A percentile compares a stretch with the other conserved stretches of the same genome.
Evolutionary conservation across 169 alveolate genomes (phyloP).

Genomic region (Plasmodium vinckei): DNA sequence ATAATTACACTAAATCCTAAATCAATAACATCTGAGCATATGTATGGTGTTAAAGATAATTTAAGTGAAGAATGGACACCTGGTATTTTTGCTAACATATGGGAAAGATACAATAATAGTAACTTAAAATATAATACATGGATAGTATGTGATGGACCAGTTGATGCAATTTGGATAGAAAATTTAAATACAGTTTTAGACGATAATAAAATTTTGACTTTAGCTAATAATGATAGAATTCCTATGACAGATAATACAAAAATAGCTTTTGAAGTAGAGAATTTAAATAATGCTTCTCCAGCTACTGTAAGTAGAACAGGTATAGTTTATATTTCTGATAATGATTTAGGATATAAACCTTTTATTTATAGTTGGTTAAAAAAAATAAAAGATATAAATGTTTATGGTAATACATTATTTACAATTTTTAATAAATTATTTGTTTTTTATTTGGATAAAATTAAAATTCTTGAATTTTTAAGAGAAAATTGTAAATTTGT

Average conservation of each 20-base stretch:
- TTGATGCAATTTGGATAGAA: slow-evolving; percentile 99
- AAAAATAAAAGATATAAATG: slow-evolving; percentile 87
- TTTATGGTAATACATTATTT: slow-evolving; percentile 57
- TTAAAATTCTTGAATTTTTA: slow-evolving; percentile 74
- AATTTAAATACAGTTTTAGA: slow-evolving; percentile 98
- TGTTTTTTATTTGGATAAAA: slow-evolving; percentile 75
- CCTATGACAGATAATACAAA: slow-evolving; percentile 90
- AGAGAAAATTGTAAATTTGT: slow-evolving; percentile 87
- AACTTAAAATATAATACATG: slow-evolving; percentile 95
- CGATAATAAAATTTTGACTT: slow-evolving; percentile 97
- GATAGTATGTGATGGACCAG: slow-evolving; percentile 99
- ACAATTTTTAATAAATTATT: slow-evolving; percentile 69
- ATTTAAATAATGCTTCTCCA: slow-evolving; percentile 96
- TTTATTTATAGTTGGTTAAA: slow-evolving; percentile 95
- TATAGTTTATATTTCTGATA: slow-evolving; percentile 97
- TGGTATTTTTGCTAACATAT: slow-evolving; percentile 79
- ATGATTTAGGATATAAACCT: slow-evolving; percentile 88
- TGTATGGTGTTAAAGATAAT: slow-evolving; percentile 92
- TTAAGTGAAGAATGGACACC: slow-evolving; percentile 97
- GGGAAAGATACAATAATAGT: slow-evolving; percentile 78
- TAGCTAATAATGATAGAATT: slow-evolving; percentile 97
- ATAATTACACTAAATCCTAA: slow-evolving; percentile 96
- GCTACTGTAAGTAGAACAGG: slow-evolving; percentile 99
- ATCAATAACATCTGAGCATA: slow-evolving; percentile 95
- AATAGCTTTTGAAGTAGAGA: slow-evolving; percentile 94